Evolutionary conservation across 2,329 filamentous ascomycete species (phyloP).

Genomic region (Colletotrichum sojae): DNA sequence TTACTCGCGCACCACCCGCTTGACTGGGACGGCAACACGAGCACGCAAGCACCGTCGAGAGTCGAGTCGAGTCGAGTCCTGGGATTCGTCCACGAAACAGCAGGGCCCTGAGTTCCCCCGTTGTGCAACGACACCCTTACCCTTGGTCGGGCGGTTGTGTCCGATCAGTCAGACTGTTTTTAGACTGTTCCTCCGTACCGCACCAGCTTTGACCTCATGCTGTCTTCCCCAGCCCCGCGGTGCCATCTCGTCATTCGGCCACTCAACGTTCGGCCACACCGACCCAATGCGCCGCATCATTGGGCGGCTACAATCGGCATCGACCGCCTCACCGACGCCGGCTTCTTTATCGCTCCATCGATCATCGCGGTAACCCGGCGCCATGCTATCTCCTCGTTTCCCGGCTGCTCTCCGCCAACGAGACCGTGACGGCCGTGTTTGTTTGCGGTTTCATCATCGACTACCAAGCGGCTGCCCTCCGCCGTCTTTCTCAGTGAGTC

Average conservation of each 20-base stretch:
- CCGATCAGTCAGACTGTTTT: not conserved
- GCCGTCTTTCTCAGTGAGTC: not conserved
- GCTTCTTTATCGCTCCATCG: not conserved
- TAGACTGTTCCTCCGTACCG: conserved; percentile 9
- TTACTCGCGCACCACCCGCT: not conserved
- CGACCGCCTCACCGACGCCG: not conserved
- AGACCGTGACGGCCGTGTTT: too few species aligned
- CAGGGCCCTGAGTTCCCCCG: not conserved
- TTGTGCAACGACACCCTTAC: conserved; percentile 3
- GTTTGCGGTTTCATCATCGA: too few species aligned
- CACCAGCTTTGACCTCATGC: not conserved
- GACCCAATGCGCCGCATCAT: not conserved
- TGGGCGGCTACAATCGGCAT: conserved; percentile 1
- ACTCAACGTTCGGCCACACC: not conserved
- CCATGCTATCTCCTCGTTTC: not conserved
- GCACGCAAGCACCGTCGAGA: not conserved
- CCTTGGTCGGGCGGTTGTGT: not conserved
- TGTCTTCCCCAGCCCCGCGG: not conserved
- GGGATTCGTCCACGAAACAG: not conserved
- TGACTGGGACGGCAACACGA: not conserved
- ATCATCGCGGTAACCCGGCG: not conserved
- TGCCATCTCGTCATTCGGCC: not conserved
- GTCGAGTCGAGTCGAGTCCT: too few species aligned
- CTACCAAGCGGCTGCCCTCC: not conserved
- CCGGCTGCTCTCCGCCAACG: too few species aligned